These are phyloP conservation scores for Sistotremastrum niveocremeum DNA, from an alignment of 768 basidiomycete genomes.

Conservation along the genomic window DNA sequence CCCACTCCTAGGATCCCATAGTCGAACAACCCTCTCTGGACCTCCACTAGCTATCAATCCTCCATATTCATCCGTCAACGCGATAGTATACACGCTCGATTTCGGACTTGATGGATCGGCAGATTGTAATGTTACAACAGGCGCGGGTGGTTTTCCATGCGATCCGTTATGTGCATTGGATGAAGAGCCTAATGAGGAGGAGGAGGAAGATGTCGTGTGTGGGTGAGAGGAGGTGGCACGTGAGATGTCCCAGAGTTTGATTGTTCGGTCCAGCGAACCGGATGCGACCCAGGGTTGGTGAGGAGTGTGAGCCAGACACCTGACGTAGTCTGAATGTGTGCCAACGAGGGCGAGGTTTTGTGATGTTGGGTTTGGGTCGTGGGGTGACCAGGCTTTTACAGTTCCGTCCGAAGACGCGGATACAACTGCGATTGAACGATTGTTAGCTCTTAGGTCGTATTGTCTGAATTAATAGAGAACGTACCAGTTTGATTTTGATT, in stretches of 20 bases:
- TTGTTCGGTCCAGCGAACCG: conserved; percentile 86
- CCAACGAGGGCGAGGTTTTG: conserved; percentile 36
- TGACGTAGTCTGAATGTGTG: conserved; percentile 74
- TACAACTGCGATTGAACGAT: conserved; percentile 38
- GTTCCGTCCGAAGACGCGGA: conserved; percentile 95
- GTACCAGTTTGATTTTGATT: conserved; percentile 80
- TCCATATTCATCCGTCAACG: conserved; percentile 60
- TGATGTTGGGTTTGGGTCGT: conserved; percentile 36
- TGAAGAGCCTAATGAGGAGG: not conserved
- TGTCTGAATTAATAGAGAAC: conserved; percentile 11
- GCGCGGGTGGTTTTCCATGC: conserved; percentile 17
- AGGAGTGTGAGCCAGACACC: conserved; percentile 64
- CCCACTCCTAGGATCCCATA: conserved; percentile 89
- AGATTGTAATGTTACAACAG: conserved; percentile 52
- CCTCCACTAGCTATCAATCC: conserved; percentile 77
- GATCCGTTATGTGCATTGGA: not conserved
- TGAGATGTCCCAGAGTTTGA: conserved; percentile 87
- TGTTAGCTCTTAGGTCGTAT: not conserved
- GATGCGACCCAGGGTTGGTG: conserved; percentile 83
- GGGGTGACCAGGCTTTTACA: conserved; percentile 87
- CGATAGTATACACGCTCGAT: conserved; percentile 65
- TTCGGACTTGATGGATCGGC: conserved; percentile 55
- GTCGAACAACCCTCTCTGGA: conserved; percentile 77
- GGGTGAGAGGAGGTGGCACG: conserved; percentile 19
- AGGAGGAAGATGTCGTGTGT: conserved; percentile 1